These are phyloP conservation scores for Pythium periplocum DNA, from an alignment of 352 stramenopile genomes.

Conservation along the genomic window DNA sequence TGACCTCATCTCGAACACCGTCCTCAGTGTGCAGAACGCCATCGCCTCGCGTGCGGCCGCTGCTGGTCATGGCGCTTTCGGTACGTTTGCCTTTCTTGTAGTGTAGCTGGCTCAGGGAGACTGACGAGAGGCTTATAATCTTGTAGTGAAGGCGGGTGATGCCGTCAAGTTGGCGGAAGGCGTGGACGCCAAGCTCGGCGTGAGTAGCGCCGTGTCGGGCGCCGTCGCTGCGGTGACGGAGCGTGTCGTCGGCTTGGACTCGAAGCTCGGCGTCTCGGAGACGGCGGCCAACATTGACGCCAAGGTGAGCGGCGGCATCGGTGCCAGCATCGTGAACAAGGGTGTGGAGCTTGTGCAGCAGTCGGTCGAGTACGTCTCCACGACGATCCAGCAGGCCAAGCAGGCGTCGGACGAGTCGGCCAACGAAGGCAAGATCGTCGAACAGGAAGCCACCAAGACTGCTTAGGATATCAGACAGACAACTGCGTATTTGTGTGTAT, in stretches of 20 bases:
- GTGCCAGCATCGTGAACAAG: slow-evolving; percentile 57
- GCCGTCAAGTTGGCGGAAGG: slow-evolving; percentile 54
- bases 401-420: slow-evolving; percentile 27
- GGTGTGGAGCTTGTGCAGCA: slow-evolving; percentile 23
- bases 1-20: slow-evolving; percentile 48
- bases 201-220: slow-evolving; percentile 42
- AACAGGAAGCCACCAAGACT: not conserved
- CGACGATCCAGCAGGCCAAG: slow-evolving; percentile 60
- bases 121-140: not conserved
- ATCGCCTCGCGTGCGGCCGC: slow-evolving; percentile 22
- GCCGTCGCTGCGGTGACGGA: slow-evolving; percentile 43
- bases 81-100: slow-evolving; percentile 1
- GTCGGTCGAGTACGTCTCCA: slow-evolving; percentile 65
- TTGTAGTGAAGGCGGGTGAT: slow-evolving; percentile 35
- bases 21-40: slow-evolving; percentile 38
- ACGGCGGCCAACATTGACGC: slow-evolving; percentile 60
- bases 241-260: slow-evolving; percentile 51
- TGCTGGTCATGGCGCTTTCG: slow-evolving; percentile 39
- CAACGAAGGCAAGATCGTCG: not conserved
- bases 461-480: not conserved
- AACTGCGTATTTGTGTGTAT: too few relatives aligned
- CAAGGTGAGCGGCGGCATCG: slow-evolving; percentile 69
- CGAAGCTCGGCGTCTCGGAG: slow-evolving; percentile 57
- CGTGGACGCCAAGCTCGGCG: slow-evolving; percentile 51
- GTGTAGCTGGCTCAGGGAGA: not conserved